Base-by-base conservation (phyloP, 371 early-diverging fungal genomes). In the Mucor ambiguus region DNA sequence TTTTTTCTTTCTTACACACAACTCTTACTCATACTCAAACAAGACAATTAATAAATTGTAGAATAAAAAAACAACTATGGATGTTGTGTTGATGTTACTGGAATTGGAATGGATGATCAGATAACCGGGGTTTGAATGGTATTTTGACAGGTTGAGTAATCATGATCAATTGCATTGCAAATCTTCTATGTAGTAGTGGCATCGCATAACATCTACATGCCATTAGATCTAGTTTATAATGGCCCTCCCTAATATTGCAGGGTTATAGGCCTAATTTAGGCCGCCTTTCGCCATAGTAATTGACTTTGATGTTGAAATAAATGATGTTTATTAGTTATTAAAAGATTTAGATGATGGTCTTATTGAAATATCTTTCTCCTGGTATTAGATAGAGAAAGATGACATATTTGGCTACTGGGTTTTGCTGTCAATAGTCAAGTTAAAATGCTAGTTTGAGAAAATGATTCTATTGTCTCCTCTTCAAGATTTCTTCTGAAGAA, bases 401-500 rank as follows among this genome's bases (percentile, higher is more conserved):
- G 48, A 24, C n/a, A 48, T 48, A 48, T 48, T 48, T 48, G 48
- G 48, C 41, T 41, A 41, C 44, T 48, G 20, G 18, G 2, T 20
- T 20, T 46, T 46, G n/a, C 1, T 8, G 46, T 20, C 24, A 10
- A 26, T 49, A 49, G 49, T 24, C 49, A 49, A 49, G 28, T 49
- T 26, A 26, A 49, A 26, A 49, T 49, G 49, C 24, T 49, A 14
- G 24, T 49, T 26, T 26, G 22, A 49, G 24, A 49, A 49, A 28
- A 4, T 14, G 37, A 16, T 59, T 37, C 59, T 59, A 59, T 41
- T 38, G 41, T 35, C 60, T 63, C 41, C 56, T 32, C 41, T 56
- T 43, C n/a, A 54, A 5, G 16, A 37, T 38, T 33, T 54, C 18
- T 37, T 63, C 8, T 58, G 26, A 35, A 64, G 64, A 48, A 64